These are phyloP conservation scores for Zygosaccharomyces pseudorouxii DNA, from an alignment of 805 yeast species.

Conservation along the genomic window DNA sequence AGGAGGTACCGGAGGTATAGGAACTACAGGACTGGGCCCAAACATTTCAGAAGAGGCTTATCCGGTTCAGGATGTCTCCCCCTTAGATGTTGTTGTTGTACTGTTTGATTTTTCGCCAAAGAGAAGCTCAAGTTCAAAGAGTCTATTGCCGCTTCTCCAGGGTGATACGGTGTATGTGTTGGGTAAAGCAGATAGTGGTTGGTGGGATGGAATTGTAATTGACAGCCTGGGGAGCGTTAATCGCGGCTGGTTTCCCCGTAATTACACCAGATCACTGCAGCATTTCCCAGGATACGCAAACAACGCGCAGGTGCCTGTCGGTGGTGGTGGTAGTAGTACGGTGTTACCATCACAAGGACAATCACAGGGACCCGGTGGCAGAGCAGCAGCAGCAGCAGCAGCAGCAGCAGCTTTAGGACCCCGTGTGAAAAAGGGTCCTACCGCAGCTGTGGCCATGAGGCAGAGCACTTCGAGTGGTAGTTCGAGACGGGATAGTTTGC, in stretches of 20 bases:
- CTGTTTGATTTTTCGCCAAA: constrained; percentile 15
- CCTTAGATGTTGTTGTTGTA: constrained; percentile 24
- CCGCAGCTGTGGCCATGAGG: constrained; percentile 1
- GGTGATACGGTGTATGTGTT: constrained; percentile 72
- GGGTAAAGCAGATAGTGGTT: constrained; percentile 57
- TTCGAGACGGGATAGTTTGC: constrained; percentile 15
- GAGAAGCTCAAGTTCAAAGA: constrained; percentile 7
- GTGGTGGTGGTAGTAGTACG: constrained; percentile 22
- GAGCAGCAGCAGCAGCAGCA: neutral
- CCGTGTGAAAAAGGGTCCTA: neutral
- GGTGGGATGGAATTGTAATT: constrained; percentile 79
- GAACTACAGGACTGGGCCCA: neutral
- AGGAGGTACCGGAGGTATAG: neutral
- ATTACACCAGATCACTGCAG: constrained; percentile 35
- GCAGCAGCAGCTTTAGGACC: neutral
- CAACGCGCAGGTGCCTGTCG: constrained; percentile 35
- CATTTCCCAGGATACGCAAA: constrained; percentile 7
- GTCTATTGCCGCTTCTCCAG: constrained; percentile 28
- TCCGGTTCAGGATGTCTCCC: constrained; percentile 12
- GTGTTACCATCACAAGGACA: constrained; percentile 3
- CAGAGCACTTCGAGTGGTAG: constrained; percentile 10
- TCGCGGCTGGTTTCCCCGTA: constrained; percentile 86
- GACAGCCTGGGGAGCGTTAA: constrained; percentile 37
- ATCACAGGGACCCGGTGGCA: constrained; percentile 1
- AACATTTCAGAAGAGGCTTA: neutral